phyloP scores from a whole-genome alignment of 768 basidiomycete genomes.

The Mycena metata region DNA sequence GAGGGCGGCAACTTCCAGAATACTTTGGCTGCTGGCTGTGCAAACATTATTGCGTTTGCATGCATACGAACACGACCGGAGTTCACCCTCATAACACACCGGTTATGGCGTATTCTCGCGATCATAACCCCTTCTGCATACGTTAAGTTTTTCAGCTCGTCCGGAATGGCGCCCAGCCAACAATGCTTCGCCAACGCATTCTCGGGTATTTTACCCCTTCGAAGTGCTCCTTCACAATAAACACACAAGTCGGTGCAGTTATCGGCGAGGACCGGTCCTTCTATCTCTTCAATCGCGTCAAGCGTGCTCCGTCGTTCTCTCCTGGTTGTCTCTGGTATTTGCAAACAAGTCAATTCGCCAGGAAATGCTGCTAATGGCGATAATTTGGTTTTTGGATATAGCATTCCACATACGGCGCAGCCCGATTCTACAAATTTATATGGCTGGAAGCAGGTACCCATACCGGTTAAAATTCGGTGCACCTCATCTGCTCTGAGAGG shows the following conservation, averaged over 20 bases:
- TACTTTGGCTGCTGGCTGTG: constrained; percentile 37
- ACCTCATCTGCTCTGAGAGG: neutral
- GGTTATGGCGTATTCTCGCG: neutral
- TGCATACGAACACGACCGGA: constrained; percentile 35
- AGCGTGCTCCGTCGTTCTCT: neutral
- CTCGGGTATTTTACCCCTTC: too few species aligned
- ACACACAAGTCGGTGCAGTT: neutral
- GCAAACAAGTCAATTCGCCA: neutral
- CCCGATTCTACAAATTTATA: neutral
- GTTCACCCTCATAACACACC: constrained; percentile 13
- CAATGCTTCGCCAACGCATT: neutral
- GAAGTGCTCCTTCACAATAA: neutral
- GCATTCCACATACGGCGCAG: neutral
- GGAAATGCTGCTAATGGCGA: neutral
- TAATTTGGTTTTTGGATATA: neutral
- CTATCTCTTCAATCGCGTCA: neutral
- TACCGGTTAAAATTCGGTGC: neutral
- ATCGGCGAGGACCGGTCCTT: neutral
- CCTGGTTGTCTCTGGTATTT: neutral
- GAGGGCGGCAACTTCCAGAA: neutral
- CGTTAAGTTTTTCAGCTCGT: neutral
- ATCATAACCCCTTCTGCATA: neutral
- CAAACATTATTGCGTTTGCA: constrained; percentile 46
- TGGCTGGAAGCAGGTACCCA: neutral
- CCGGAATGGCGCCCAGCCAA: neutral